Evolutionary conservation across 1,284 basidiomycete genomes (phyloP), one percentile per base, ranked within the genome.

Genomic region (Ceratobasidium sp.): DNA sequence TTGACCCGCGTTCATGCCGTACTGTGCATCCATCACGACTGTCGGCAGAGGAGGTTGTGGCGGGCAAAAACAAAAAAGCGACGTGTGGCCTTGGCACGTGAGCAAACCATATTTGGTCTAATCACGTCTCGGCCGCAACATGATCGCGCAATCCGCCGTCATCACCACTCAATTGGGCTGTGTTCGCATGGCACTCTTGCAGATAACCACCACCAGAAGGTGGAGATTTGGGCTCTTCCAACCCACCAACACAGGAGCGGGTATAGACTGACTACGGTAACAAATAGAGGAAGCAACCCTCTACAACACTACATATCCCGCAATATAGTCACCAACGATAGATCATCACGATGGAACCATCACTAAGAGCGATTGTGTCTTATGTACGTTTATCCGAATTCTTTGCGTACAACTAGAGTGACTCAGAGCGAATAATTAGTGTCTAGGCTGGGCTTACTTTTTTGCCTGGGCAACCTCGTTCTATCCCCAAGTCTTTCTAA

Each of bases 401-500:
- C 27, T 54, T 48, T 10, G 44, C 8, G 8, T 30, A 27, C 30
- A 38, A 52, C 16, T 48, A 23, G 5, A 35, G 33, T 55, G 33
- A 60, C 50, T 62, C 59, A 55, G 50, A 65, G 44, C n/a, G 35
- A 64, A 18, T 44, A 54, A 71, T 50, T 79, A 44, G 73, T 79
- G n/a, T 79, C 50, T 81, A 55, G 80, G 80, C 20, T 81, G 80
- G 80, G 74, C 78, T 3, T 81, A 81, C 78, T 80, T 81, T 57
- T n/a, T 80, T 52, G 48, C 69, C 23, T 81, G 80, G 80, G 79
- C 78, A 41, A 48, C 76, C 50, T 81, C 80, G 33, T 83, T 84
- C 78, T 83, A 83, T 65, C 82, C 82, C 3, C 83, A 83, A 57
- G 76, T 80, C 23, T 27, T 69, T n/a, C 50, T 71, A 8, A 78